Evolutionary conservation across 2,329 filamentous ascomycete species (phyloP).

Genomic region (Colletotrichum cereale): DNA sequence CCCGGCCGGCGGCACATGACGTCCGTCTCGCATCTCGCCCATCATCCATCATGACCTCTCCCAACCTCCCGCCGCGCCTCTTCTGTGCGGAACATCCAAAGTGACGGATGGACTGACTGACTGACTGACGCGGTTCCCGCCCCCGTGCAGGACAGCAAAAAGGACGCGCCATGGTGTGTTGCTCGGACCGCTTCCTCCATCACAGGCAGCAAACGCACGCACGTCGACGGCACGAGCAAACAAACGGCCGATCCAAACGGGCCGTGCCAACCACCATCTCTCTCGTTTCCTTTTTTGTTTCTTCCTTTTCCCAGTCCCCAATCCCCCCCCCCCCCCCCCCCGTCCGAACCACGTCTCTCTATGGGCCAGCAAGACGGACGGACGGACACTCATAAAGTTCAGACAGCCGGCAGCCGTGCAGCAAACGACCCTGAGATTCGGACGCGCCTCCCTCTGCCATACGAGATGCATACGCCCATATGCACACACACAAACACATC

Average conservation of each 20-base stretch:
- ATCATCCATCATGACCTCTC: not conserved
- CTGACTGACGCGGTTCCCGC: not conserved
- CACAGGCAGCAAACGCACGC: not conserved
- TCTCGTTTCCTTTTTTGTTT: not conserved
- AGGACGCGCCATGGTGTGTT: not conserved
- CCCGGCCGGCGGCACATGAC: not conserved
- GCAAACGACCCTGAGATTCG: not conserved
- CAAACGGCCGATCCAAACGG: not conserved
- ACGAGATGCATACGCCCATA: not conserved
- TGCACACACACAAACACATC: not conserved
- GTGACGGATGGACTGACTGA: not conserved
- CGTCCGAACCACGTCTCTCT: not conserved
- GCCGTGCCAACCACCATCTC: not conserved
- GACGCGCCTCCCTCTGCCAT: not conserved
- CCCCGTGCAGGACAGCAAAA: not conserved
- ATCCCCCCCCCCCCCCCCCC: too few species aligned
- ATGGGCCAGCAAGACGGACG: not conserved
- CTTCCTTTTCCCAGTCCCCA: too few species aligned
- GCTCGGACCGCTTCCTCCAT: not conserved
- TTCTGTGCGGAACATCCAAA: not conserved
- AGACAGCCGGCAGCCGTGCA: slow-evolving; percentile 12
- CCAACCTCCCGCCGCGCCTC: not conserved
- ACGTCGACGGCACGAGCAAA: not conserved
- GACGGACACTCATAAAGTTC: not conserved
- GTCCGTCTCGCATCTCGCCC: not conserved